Base-by-base conservation (phyloP, 78 protist genomes). In the Cavenderia fasciculata region DNA sequence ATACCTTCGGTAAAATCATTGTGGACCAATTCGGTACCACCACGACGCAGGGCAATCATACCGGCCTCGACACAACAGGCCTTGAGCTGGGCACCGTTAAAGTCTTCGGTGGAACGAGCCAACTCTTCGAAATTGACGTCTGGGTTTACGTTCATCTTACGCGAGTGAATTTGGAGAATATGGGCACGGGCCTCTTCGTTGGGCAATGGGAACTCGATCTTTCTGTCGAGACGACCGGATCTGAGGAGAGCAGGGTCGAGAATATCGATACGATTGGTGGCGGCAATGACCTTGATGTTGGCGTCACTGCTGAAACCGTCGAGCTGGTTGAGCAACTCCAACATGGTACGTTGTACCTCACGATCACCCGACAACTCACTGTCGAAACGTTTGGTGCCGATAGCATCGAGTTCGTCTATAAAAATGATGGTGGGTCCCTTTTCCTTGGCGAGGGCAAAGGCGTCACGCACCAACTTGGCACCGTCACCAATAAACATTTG, bases 401-500 rank as follows among this genome's bases (percentile, higher is more conserved):
- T 91, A 46, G 99, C 99, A 46, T 99, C 99, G 19, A 99, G 92
- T 94, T 99, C 99, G 73, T 99, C 99, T 31, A 98, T 99, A 87
- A 99, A 99, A 66, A 98, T 97, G 47, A 99, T 98, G 25, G 99
- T 93, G 8, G 99, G 99, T 0, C 94, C 93, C 46, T 98, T 98
- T 71, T 98, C 99, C 74, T 97, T 97, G 43, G 99, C 99, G 27
- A 99, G 96, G 7, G 98, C 98, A 84, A 99, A 99, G 21, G 99
- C 99, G 47, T 99, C 99, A 12, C 99, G 94, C 23, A 99, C 99
- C 4, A 99, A 54, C 92, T 96, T 97, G 27, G 99, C 99, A 12
- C 99, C 99, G 84, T 98, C 99, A 6, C 99, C 99, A 62, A 99
- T 98, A 65, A 96, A 99, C 99, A 98, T 99, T 94, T 97, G 99